Conservation (phyloP, 129 eudicot genomes). For the Lactuca sativa region DNA sequence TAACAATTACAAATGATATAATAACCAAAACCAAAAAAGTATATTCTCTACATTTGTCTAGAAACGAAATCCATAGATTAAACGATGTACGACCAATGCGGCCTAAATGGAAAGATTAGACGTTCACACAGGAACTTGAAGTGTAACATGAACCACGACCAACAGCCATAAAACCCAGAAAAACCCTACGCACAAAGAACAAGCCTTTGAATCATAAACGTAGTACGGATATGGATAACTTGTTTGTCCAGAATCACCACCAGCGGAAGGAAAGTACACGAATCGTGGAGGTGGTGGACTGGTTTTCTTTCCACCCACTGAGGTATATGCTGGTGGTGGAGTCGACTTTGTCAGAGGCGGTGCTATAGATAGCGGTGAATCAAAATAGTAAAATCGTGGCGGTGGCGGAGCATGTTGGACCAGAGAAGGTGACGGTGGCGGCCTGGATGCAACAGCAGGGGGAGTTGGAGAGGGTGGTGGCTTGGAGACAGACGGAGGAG, state of each 20-base stretch:
- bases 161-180: constrained; percentile 11
- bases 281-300: constrained; percentile 43
- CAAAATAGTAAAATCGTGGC: constrained; percentile 37
- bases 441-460: constrained; percentile 19
- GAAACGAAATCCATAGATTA: not conserved
- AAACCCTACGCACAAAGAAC: constrained; percentile 10
- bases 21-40: not conserved
- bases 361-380: constrained; percentile 17
- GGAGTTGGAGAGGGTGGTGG: constrained; percentile 36
- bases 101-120: not conserved
- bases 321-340: constrained; percentile 41
- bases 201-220: constrained; percentile 46
- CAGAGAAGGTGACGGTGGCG: constrained; percentile 26
- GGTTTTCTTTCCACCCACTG: constrained; percentile 19
- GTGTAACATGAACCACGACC: not conserved
- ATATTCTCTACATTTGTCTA: not conserved
- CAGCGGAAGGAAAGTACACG: constrained; percentile 38
- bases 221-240: constrained; percentile 49
- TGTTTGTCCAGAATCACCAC: constrained; percentile 27
- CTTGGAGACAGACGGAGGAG: constrained; percentile 16
- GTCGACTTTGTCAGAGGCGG: constrained; percentile 29
- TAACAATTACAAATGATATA: not conserved
- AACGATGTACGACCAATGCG: not conserved
- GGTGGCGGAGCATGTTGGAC: constrained; percentile 47
- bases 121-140: constrained; percentile 10